Conservation (phyloP, 345 rosid species). For the Acer negundo region DNA sequence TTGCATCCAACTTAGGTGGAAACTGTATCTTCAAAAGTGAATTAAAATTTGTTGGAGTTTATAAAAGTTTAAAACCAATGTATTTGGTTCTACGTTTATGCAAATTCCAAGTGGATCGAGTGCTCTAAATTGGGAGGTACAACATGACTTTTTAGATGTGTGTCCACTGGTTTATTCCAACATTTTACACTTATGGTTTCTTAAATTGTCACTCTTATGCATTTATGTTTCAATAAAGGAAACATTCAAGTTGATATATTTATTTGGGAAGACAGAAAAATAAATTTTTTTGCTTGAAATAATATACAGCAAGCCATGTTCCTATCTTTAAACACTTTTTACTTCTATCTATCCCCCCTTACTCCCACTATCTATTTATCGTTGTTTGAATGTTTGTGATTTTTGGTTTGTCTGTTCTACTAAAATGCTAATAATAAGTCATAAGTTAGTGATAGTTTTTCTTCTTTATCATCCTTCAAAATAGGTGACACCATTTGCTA, state of each 20-base stretch:
- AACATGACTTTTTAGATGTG: not conserved
- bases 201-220: slow-evolving; percentile 1
- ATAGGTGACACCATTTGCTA: slow-evolving; percentile 93
- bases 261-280: not conserved
- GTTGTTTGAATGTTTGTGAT: not conserved
- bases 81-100: not conserved
- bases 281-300: not conserved
- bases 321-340: not conserved
- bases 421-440: not conserved
- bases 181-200: not conserved
- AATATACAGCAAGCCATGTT: not conserved
- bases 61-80: not conserved
- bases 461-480: slow-evolving; percentile 20
- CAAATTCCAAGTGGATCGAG: not conserved
- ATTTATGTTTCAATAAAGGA: not conserved
- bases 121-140: not conserved
- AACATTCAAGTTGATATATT: not conserved
- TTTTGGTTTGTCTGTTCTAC: not conserved
- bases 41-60: not conserved
- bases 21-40: not conserved
- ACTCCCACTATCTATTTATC: not conserved
- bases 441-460: not conserved
- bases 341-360: not conserved
- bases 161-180: not conserved
- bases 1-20: not conserved